A percentile compares a stretch with the other conserved stretches of the same genome.
Conservation (phyloP, 306 rosid genomes). For the Dryas octopetala region DNA sequence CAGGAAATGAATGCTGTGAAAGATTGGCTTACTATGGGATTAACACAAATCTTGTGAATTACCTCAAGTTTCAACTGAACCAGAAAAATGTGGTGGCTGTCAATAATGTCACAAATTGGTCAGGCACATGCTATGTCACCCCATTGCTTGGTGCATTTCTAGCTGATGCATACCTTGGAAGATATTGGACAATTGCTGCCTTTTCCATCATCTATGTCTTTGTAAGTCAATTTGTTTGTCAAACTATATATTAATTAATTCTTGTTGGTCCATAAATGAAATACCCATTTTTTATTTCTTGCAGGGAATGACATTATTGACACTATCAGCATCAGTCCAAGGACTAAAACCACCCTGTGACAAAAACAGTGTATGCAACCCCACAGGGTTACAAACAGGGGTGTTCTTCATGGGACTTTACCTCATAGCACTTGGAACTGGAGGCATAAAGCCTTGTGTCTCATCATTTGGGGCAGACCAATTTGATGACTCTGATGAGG, state of each 20-base stretch:
- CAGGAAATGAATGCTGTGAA: slow-evolving; percentile 30
- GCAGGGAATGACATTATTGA: slow-evolving; percentile 30
- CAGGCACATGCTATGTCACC: slow-evolving; percentile 25
- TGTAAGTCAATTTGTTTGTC: slow-evolving; percentile 5
- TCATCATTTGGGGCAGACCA: slow-evolving; percentile 27
- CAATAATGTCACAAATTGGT: slow-evolving; percentile 30
- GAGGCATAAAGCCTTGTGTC: slow-evolving; percentile 22
- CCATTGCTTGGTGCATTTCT: slow-evolving; percentile 34
- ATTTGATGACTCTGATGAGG: slow-evolving; percentile 24
- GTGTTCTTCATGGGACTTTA: slow-evolving; percentile 24
- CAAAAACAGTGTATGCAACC: slow-evolving; percentile 10
- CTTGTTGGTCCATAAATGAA: background rate
- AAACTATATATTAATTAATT: background rate
- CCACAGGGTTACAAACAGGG: slow-evolving; percentile 14
- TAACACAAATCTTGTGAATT: slow-evolving; percentile 24
- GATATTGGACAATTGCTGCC: slow-evolving; percentile 28
- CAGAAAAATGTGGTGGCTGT: slow-evolving; percentile 26
- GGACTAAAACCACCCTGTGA: slow-evolving; percentile 30
- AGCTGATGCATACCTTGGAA: slow-evolving; percentile 32
- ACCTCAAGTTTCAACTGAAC: slow-evolving; percentile 22
- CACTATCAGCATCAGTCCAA: slow-evolving; percentile 23
- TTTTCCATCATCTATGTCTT: slow-evolving; percentile 25
- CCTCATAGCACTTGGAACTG: slow-evolving; percentile 32
- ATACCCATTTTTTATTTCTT: background rate
- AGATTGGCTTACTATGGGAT: slow-evolving; percentile 30